Conservation (phyloP, 2,329 filamentous ascomycete genomes). For the Lasiodiplodia theobromae region DNA sequence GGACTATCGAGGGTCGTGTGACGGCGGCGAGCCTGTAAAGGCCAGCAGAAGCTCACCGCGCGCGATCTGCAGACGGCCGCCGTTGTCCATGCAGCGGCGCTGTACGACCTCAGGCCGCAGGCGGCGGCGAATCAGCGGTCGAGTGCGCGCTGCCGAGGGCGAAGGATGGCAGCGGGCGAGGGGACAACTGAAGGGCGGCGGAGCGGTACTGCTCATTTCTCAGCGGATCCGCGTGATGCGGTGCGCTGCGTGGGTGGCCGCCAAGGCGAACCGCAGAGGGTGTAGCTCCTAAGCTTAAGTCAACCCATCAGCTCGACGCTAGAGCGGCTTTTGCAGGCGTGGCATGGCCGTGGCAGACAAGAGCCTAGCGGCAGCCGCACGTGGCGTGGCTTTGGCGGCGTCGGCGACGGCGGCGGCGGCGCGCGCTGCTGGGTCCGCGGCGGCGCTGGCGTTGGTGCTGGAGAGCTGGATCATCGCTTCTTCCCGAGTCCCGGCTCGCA, state of each 20-base stretch:
- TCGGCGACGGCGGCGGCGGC: neutral
- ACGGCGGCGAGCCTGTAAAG: constrained; percentile 19
- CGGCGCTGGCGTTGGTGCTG: neutral
- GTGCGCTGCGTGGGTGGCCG: constrained; percentile 19
- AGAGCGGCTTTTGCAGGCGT: neutral
- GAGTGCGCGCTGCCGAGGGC: constrained; percentile 4
- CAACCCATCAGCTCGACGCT: constrained; percentile 13
- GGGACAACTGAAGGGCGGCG: constrained; percentile 6
- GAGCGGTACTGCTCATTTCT: constrained; percentile 27
- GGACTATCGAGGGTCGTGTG: constrained; percentile 26
- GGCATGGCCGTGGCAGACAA: neutral
- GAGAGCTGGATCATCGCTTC: constrained; percentile 13
- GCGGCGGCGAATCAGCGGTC: constrained; percentile 15
- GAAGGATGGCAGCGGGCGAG: constrained; percentile 18
- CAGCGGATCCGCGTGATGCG: constrained; percentile 22
- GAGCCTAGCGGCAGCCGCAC: neutral
- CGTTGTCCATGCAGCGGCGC: constrained; percentile 28
- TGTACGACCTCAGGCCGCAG: constrained; percentile 25
- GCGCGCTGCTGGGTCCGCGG: neutral
- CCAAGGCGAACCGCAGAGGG: constrained; percentile 14
- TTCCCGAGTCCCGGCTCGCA: constrained; percentile 21
- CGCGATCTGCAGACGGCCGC: constrained; percentile 28
- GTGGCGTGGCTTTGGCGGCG: constrained; percentile 4
- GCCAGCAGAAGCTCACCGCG: constrained; percentile 28
- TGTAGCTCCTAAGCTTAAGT: constrained; percentile 24